Conservation (phyloP, 2,329 filamentous ascomycete species). For the Fusarium miscanthi region DNA sequence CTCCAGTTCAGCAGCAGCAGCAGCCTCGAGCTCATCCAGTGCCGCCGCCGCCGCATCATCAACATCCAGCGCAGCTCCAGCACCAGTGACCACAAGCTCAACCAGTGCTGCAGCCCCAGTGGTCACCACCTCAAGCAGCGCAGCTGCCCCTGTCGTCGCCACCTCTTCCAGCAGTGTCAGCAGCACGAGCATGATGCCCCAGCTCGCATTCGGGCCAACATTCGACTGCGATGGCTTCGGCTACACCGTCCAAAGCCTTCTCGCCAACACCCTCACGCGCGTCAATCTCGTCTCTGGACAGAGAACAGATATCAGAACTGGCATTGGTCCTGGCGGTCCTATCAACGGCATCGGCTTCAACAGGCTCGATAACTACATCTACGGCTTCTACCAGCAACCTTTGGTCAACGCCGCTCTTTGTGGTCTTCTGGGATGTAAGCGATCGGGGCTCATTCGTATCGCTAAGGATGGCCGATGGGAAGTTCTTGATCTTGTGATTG, state of each 20-base stretch:
- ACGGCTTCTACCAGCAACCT: slow-evolving; percentile 11
- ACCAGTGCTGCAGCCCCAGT: background rate
- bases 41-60: background rate
- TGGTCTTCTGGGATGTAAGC: background rate
- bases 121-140: background rate
- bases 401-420: background rate
- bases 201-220: slow-evolving; percentile 11
- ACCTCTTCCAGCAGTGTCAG: background rate
- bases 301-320: background rate
- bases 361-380: slow-evolving; percentile 37
- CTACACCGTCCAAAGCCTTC: slow-evolving; percentile 8
- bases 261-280: background rate
- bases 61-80: background rate
- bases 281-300: slow-evolving; percentile 17
- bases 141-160: background rate
- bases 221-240: slow-evolving; percentile 30
- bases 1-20: background rate
- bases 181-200: background rate
- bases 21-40: background rate
- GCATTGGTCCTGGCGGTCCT: slow-evolving; percentile 5
- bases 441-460: slow-evolving; percentile 27
- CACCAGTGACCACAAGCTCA: background rate
- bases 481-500: background rate
- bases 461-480: slow-evolving; percentile 10
- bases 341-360: slow-evolving; percentile 41